Base-by-base conservation (phyloP, 768 basidiomycete species). In the Lactarius pseudohatsudake region DNA sequence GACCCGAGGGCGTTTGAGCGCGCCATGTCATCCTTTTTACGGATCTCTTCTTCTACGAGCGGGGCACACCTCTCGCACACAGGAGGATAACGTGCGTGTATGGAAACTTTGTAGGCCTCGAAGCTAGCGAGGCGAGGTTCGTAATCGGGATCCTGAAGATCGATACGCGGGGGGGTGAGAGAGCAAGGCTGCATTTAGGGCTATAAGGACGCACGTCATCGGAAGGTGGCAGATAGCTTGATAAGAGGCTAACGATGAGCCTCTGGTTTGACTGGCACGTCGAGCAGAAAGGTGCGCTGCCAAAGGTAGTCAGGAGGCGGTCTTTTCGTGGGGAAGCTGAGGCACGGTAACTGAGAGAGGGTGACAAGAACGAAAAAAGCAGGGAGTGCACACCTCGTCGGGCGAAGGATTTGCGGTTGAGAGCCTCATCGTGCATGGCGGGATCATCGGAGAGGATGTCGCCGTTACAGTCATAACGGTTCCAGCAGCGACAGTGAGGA, bases 201-300 rank as follows among this genome's bases (percentile, higher is more conserved):
- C 8, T 18, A 68, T 55, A 64, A 65, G 50, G 53, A 80, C 88
- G 71, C 73, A 94, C 94, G 66, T 84, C 83, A n/a, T 71, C 69
- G 10, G 86, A 84, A 30, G 85, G 78, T 11, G 94, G 94, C 0
- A 96, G 83, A 75, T 96, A 98, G 72, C 91, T 94, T 18, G 94
- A 91, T 38, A 98, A 79, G 63, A 98, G 84, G 75, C 94, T 92
- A 67, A 91, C 80, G 61, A 94, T 80, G 45, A 98, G 83, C 80
- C 87, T 89, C 73, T 97, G 95, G 76, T 98, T 98, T n/a, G 92
- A 91, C 71, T 90, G 88, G 75, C 96, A 97, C 8, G 85, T 86
- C 71, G 90, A 87, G 77, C 95, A 98, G 78, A 96, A 96, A 9
- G 85, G 83, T 1, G 84, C 80, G 32, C 79, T 81, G 53, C 83